These are phyloP conservation scores for Hemileccinum rubropunctum DNA, from an alignment of 768 basidiomycete species.

Conservation along the genomic window DNA sequence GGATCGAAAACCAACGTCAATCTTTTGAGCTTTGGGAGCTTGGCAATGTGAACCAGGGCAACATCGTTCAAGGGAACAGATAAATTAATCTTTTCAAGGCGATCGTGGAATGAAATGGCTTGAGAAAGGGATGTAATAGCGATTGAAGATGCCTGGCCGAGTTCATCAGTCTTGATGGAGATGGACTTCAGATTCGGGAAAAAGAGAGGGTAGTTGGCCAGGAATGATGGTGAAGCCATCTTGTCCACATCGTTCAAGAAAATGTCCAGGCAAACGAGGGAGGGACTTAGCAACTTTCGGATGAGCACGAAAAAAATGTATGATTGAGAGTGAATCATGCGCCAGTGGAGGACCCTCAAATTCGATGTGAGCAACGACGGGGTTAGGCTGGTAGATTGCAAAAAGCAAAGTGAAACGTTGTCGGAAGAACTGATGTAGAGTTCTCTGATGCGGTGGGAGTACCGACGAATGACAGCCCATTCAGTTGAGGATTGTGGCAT, in stretches of 20 bases:
- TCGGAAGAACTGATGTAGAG: too few relatives aligned
- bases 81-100: too few relatives aligned
- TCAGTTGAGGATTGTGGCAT: not conserved
- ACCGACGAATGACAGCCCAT: not conserved
- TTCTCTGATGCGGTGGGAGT: not conserved
- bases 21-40: not conserved
- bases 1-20: not conserved
- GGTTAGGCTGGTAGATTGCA: not conserved
- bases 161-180: not conserved
- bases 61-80: not conserved
- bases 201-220: not conserved
- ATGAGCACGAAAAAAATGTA: not conserved
- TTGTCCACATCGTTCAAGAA: not conserved
- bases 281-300: not conserved
- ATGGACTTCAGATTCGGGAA: not conserved
- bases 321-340: too few relatives aligned
- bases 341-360: conserved; percentile 2
- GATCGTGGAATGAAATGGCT: too few relatives aligned
- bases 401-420: too few relatives aligned
- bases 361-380: not conserved
- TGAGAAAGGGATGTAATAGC: too few relatives aligned
- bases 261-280: not conserved
- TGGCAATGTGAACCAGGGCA: not conserved
- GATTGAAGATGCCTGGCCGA: not conserved
- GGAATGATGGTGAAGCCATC: not conserved